These are phyloP conservation scores for Penicillium sp. DNA, from an alignment of 2,329 filamentous ascomycete species.

Conservation along the genomic window DNA sequence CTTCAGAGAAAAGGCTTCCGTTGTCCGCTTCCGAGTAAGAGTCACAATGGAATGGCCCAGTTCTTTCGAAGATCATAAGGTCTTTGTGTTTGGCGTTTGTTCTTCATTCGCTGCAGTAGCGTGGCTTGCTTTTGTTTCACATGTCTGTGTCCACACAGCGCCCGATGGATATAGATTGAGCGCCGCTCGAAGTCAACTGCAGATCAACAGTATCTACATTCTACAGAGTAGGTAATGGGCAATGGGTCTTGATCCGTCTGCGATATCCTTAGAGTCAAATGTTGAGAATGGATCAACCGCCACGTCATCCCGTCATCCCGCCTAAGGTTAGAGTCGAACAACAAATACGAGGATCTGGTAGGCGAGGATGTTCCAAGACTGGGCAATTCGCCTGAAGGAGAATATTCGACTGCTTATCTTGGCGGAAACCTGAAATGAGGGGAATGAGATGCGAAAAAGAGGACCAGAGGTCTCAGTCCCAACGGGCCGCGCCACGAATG, in stretches of 20 bases:
- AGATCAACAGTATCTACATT: background rate
- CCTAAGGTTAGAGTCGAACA: background rate
- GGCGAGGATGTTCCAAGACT: background rate
- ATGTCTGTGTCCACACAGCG: conserved; percentile 13
- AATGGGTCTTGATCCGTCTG: background rate
- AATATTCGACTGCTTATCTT: background rate
- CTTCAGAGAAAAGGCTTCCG: background rate
- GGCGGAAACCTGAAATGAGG: background rate
- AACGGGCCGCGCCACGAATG: conserved; percentile 13
- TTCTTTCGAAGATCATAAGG: background rate
- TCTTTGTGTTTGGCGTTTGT: conserved; percentile 11
- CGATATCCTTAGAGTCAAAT: background rate
- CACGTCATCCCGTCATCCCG: background rate
- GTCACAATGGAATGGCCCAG: background rate
- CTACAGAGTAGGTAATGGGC: background rate
- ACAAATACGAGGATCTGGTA: background rate
- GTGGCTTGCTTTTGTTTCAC: conserved; percentile 18
- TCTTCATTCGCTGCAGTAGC: conserved; percentile 2
- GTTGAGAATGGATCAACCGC: background rate
- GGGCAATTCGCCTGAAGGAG: background rate
- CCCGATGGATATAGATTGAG: background rate
- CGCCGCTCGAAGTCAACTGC: background rate
- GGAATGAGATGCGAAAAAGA: background rate
- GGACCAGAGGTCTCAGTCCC: conserved; percentile 9
- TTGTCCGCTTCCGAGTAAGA: background rate